Evolutionary conservation across 495 filamentous ascomycete genomes (phyloP).

Genomic region (Aspergillus diversus): DNA sequence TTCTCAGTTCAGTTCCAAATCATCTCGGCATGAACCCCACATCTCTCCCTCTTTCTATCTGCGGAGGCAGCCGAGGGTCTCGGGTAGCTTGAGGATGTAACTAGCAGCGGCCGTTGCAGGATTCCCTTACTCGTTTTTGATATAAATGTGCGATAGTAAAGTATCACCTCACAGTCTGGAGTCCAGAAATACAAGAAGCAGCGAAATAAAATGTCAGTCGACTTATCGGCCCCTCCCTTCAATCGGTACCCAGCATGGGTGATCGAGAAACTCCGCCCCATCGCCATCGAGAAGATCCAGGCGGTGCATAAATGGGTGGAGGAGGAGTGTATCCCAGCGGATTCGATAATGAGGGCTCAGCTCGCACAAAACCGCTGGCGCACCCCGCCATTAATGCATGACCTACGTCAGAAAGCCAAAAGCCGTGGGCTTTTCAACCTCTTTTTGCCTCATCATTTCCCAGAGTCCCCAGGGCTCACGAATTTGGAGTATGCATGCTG

Average conservation of each 20-base stretch:
- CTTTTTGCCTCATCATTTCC: conserved; percentile 14
- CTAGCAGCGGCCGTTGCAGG: no score
- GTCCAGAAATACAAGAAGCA: no score
- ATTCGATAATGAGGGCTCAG: conserved; percentile 7
- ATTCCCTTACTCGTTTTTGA: not conserved
- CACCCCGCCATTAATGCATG: conserved; percentile 5
- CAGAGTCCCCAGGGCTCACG: conserved; percentile 10
- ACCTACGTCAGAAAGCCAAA: conserved; percentile 8
- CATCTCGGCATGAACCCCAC: no score
- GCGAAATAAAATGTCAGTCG: not conserved
- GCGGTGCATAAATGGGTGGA: conserved; percentile 4
- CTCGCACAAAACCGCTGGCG: not conserved
- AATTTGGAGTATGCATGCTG: conserved; percentile 19
- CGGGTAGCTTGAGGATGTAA: no score
- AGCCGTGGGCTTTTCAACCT: conserved; percentile 15
- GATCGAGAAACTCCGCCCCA: conserved; percentile 8
- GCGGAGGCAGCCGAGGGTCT: no score
- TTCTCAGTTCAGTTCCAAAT: no score
- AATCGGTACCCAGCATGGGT: conserved; percentile 1
- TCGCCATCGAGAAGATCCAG: conserved; percentile 10
- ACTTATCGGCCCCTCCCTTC: not conserved
- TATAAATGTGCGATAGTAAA: not conserved
- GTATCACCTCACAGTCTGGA: no score
- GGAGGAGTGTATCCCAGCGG: conserved; percentile 18
- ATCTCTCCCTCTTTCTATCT: no score